Percentiles rank a stretch among this genome's conserved stretches.
Evolutionary conservation across 257 asterid species (phyloP).

Genomic region (Oldenlandia corymbosa): DNA sequence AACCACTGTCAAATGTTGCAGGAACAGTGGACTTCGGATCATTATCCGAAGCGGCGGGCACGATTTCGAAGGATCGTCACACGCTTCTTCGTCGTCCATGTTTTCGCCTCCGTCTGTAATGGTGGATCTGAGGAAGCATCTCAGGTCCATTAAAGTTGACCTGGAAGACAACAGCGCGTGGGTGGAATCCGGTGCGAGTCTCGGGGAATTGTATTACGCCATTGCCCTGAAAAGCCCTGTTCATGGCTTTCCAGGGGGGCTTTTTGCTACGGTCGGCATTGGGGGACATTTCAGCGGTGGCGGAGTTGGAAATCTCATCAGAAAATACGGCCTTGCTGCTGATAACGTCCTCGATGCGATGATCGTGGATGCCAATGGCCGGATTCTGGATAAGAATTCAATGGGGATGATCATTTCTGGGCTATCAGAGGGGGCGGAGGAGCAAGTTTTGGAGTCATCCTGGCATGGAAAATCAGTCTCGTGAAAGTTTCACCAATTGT

Average conservation of each 20-base stretch:
- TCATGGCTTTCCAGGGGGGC: not conserved
- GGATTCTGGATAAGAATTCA: not conserved
- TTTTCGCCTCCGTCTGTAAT: conserved; percentile 24
- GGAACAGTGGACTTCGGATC: conserved; percentile 20
- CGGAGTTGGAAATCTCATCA: conserved; percentile 41
- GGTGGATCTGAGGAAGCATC: conserved; percentile 12
- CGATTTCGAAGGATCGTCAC: not conserved
- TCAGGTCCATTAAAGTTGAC: conserved; percentile 33
- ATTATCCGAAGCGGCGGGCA: conserved; percentile 53
- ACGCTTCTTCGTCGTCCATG: conserved; percentile 18
- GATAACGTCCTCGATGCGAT: conserved; percentile 53
- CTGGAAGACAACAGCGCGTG: conserved; percentile 37
- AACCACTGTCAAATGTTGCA: conserved; percentile 34
- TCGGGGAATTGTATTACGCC: conserved; percentile 45
- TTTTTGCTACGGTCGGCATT: conserved; percentile 28
- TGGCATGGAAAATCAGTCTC: conserved; percentile 35
- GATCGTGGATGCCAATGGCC: conserved; percentile 40
- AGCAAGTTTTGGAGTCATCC: conserved; percentile 46
- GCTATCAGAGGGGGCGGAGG: conserved; percentile 48
- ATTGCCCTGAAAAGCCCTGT: conserved; percentile 14
- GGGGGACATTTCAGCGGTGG: conserved; percentile 64
- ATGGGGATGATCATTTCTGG: conserved; percentile 10
- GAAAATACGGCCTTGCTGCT: conserved; percentile 23
- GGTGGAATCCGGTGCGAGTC: conserved; percentile 52
- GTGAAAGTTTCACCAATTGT: conserved; percentile 48